Percentiles rank a stretch among this genome's conserved stretches.
Conservation (phyloP, 139 green algal genomes). For the Tetratostichococcus sp. region DNA sequence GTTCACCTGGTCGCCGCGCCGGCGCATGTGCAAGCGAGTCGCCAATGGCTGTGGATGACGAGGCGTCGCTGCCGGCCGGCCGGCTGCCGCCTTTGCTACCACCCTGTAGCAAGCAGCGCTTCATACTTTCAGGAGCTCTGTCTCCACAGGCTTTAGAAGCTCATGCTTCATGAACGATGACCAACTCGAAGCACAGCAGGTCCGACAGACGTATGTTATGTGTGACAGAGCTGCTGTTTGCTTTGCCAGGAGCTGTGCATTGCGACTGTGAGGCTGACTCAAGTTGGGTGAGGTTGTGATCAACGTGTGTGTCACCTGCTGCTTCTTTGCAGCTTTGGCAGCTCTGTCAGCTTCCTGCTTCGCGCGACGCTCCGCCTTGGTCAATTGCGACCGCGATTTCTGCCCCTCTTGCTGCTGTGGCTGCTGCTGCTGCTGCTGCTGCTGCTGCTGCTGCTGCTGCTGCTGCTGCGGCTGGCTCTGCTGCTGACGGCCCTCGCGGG, state of each 20-base stretch:
- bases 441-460: too few relatives aligned
- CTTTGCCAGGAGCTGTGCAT: too few relatives aligned
- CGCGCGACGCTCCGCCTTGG: constrained; percentile 72
- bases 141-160: too few relatives aligned
- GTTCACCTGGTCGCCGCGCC: not conserved
- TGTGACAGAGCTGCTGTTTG: too few relatives aligned
- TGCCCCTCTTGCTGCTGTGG: not conserved
- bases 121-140: too few relatives aligned
- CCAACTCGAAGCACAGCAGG: too few relatives aligned
- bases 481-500: too few relatives aligned
- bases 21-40: not conserved
- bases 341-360: constrained; percentile 76
- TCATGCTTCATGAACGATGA: too few relatives aligned
- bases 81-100: not conserved
- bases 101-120: too few relatives aligned
- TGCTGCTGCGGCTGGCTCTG: too few relatives aligned
- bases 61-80: not conserved
- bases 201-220: too few relatives aligned
- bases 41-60: not conserved
- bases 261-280: too few relatives aligned
- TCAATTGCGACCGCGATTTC: constrained; percentile 25
- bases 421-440: constrained; percentile 11
- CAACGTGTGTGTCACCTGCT: not conserved
- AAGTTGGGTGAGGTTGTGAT: not conserved
- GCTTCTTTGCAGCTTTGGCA: constrained; percentile 66